Evolutionary conservation across 306 rosid species (phyloP), one percentile per base, ranked within the genome.

Genomic region (Gleditsia sinensis): DNA sequence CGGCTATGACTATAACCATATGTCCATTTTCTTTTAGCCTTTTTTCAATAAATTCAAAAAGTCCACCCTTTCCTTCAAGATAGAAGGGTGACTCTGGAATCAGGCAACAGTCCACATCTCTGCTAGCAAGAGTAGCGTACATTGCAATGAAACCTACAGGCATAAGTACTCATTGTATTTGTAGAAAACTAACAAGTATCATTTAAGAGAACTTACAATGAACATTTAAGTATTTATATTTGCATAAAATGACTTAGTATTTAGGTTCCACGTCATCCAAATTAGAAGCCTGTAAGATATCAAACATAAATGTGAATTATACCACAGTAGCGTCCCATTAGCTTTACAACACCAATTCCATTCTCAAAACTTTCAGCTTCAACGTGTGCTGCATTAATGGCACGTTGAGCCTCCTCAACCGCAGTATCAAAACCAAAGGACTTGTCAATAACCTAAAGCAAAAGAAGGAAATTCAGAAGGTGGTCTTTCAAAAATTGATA

Each of bases 341-440:
- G 75, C 90, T 92, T 92, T 71, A 92, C 98, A 75, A 92, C 82
- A 49, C 98, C 98, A 67, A 92, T 79, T 43, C 98, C 98, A 75
- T 92, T 88, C 83, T 92, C 98, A 55, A 76, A 19, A 88, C 98
- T 92, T 82, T 67, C 91, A 80, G 98, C 71, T 86, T 92, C 98
- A 72, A 92, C 98, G 77, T 90, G 98, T 13, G 98, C 96, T 77
- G 96, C 94, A 83, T 90, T 90, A 71, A 92, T 90, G 83, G 98
- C 96, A 72, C 98, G 98, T 76, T 92, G 98, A 78, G 98, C 98
- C 87, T 92, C 98, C 84, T 92, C 98, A 66, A 92, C 98, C 6
- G 98, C 98, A 75, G 96, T 80, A 82, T 92, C 97, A 85, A 90
- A 90, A 65, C 97, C 97, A 80, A 90, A 92, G 67, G 98, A 92